Conservation (phyloP, 345 rosid genomes). For the Cardamine resedifolia region DNA sequence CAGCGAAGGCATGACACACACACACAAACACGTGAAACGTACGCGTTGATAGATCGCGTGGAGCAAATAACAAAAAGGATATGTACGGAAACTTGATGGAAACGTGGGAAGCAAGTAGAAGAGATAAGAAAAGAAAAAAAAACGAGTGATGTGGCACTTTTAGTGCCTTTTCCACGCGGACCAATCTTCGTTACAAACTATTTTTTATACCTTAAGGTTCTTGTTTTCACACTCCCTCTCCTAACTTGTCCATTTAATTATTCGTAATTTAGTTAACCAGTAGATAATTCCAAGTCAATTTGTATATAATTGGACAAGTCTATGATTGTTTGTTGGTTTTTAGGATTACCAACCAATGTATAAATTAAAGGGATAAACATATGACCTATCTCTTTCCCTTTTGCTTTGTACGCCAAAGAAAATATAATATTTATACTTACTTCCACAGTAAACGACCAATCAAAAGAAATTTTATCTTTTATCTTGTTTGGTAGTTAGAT, state of each 20-base stretch:
- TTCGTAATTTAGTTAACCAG: not conserved
- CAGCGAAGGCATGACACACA: conserved; percentile 29
- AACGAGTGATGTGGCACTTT: conserved; percentile 26
- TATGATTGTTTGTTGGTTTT: conserved; percentile 23
- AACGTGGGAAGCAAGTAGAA: conserved; percentile 39
- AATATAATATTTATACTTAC: not conserved
- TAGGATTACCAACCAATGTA: conserved; percentile 17
- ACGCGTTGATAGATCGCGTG: conserved; percentile 16
- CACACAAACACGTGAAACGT: not conserved
- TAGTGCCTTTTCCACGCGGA: conserved; percentile 25
- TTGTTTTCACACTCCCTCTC: conserved; percentile 26
- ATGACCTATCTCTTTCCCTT: conserved; percentile 11
- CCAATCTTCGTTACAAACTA: not conserved
- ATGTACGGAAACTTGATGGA: conserved; percentile 31
- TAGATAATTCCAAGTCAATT: conserved; percentile 24
- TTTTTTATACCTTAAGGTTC: conserved; percentile 2
- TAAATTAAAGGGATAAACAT: conserved; percentile 25
- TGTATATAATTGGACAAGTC: conserved; percentile 13
- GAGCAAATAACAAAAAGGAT: conserved; percentile 2
- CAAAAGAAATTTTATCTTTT: not conserved
- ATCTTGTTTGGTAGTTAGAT: not conserved
- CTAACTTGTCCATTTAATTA: not conserved
- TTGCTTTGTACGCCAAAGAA: conserved; percentile 11
- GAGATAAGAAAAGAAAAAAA: not conserved
- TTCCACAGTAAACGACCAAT: conserved; percentile 2